Evolutionary conservation across 2,329 filamentous ascomycete genomes (phyloP).

Genomic region (Cladosporium sp.): DNA sequence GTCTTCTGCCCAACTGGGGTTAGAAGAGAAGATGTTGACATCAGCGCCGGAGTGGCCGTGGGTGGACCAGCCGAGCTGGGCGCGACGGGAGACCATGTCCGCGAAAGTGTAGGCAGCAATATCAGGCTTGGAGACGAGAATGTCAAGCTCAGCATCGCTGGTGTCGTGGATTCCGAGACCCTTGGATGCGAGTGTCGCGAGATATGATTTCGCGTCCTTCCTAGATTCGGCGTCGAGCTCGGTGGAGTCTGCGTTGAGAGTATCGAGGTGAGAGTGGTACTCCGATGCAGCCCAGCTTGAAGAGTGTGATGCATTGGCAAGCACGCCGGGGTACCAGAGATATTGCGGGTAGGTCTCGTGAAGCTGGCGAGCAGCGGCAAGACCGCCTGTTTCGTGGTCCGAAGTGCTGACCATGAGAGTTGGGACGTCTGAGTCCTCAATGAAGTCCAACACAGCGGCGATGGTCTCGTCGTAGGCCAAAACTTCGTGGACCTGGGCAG

Average conservation of each 20-base stretch:
- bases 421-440: constrained; percentile 70
- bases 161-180: constrained; percentile 78
- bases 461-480: constrained; percentile 93
- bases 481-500: constrained; percentile 71
- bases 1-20: constrained; percentile 59
- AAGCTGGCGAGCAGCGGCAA: constrained; percentile 75
- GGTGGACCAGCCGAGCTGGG: constrained; percentile 90
- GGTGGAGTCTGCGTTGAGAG: constrained; percentile 30
- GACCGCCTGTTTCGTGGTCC: constrained; percentile 93
- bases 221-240: constrained; percentile 29
- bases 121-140: constrained; percentile 60
- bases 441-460: constrained; percentile 77
- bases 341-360: constrained; percentile 65
- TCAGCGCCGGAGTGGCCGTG: constrained; percentile 88
- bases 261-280: constrained; percentile 60
- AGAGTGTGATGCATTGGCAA: constrained; percentile 76
- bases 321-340: constrained; percentile 77
- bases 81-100: constrained; percentile 81
- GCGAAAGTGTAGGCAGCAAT: constrained; percentile 66
- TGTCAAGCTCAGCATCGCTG: constrained; percentile 67
- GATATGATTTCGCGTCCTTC: constrained; percentile 58
- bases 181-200: constrained; percentile 66
- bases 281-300: constrained; percentile 68
- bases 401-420: constrained; percentile 86
- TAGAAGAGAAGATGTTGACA: constrained; percentile 92